Conservation (phyloP, 805 yeast genomes). For the Starmerella asiatica region DNA sequence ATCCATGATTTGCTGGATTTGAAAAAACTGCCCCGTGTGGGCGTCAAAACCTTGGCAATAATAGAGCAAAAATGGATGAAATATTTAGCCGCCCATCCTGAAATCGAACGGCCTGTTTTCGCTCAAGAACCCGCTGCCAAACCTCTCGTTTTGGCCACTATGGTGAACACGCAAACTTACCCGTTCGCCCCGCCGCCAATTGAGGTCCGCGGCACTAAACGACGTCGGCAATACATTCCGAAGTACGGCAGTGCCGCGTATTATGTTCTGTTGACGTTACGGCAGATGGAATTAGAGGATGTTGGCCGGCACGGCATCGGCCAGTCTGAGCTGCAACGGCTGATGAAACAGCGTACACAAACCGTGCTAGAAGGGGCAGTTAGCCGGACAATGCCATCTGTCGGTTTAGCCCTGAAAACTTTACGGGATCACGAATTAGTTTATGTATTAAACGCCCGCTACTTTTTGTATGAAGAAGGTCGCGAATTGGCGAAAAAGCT, state of each 20-base stretch:
- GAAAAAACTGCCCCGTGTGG: constrained; percentile 49
- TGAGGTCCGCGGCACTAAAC: constrained; percentile 6
- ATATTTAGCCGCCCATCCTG: constrained; percentile 46
- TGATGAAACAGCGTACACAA: constrained; percentile 19
- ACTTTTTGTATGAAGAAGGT: constrained; percentile 59
- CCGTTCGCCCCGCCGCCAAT: constrained; percentile 13
- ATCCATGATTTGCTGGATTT: constrained; percentile 38
- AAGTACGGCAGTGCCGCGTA: constrained; percentile 18
- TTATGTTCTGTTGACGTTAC: constrained; percentile 16
- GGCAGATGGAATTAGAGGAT: constrained; percentile 14
- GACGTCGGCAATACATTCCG: constrained; percentile 20
- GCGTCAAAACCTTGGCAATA: constrained; percentile 48
- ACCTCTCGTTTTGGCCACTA: constrained; percentile 1
- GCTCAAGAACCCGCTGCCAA: background rate
- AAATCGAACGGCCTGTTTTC: constrained; percentile 32
- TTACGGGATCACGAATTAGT: constrained; percentile 50
- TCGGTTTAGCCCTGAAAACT: constrained; percentile 35
- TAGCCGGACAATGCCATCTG: constrained; percentile 14
- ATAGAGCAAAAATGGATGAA: constrained; percentile 36
- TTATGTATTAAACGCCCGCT: constrained; percentile 30
- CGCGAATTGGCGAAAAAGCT: constrained; percentile 45
- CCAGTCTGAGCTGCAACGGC: constrained; percentile 40
- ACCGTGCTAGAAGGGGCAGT: constrained; percentile 17
- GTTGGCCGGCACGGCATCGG: constrained; percentile 41
- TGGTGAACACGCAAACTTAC: constrained; percentile 6